phyloP scores from a whole-genome alignment of 208 protist species.

The Crithidia sp. region DNA sequence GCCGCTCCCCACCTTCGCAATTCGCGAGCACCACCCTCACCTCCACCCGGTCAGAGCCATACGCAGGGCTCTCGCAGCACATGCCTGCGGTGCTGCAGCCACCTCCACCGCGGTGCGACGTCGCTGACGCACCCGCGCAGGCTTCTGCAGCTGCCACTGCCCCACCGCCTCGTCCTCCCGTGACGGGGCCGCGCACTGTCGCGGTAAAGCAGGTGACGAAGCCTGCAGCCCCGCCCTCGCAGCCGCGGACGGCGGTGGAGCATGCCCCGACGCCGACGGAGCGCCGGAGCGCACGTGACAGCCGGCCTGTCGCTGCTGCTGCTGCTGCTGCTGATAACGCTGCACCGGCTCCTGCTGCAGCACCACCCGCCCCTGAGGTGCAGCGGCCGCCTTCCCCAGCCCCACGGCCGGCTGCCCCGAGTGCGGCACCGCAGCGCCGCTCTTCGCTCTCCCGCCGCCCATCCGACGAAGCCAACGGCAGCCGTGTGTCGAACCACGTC shows the following conservation, averaged over 20 bases:
- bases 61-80: constrained; percentile 9
- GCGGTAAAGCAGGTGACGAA: constrained; percentile 2
- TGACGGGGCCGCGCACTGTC: too few relatives aligned
- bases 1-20: background rate
- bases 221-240: constrained; percentile 1
- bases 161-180: background rate
- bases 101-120: background rate
- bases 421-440: constrained; percentile 1
- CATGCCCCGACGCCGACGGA: background rate
- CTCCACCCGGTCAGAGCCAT: background rate
- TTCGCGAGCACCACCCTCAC: background rate
- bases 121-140: too few relatives aligned
- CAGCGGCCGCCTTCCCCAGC: background rate
- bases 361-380: background rate
- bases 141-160: background rate
- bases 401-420: background rate
- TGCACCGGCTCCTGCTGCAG: background rate
- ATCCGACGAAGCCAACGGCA: background rate
- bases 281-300: background rate
- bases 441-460: background rate
- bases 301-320: too few relatives aligned
- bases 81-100: background rate
- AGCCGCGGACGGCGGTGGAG: background rate
- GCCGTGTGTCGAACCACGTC: background rate
- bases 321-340: too few relatives aligned